phyloP scores from a whole-genome alignment of 345 rosid genomes.

The Limnanthes douglasii region DNA sequence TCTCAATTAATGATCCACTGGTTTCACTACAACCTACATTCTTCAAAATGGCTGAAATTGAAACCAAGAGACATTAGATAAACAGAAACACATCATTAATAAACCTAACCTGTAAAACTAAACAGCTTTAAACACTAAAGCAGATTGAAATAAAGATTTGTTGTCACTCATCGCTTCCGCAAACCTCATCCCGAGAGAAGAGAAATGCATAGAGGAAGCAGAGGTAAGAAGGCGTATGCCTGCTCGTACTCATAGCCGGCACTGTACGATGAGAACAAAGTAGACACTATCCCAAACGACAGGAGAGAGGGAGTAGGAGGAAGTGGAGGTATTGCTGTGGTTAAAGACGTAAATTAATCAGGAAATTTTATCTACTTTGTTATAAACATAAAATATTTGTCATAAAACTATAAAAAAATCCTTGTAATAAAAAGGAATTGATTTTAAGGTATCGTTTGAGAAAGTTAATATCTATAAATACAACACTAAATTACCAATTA shows the following conservation, averaged over 20 bases:
- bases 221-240: constrained; percentile 76
- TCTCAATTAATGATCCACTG: too few relatives aligned
- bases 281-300: constrained; percentile 88
- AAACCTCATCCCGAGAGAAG: constrained; percentile 51
- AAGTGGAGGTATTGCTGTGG: constrained; percentile 6
- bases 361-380: too few relatives aligned
- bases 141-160: neutral
- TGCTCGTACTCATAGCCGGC: constrained; percentile 96
- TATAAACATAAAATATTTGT: too few relatives aligned
- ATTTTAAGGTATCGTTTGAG: too few relatives aligned
- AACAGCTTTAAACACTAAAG: constrained; percentile 27
- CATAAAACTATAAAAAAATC: too few relatives aligned
- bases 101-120: constrained; percentile 30
- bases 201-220: constrained; percentile 49
- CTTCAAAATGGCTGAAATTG: neutral
- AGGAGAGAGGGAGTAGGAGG: constrained; percentile 6
- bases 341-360: too few relatives aligned
- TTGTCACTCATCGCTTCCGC: too few relatives aligned
- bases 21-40: too few relatives aligned
- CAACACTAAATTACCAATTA: too few relatives aligned
- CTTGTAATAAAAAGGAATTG: too few relatives aligned
- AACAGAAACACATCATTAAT: neutral
- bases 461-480: too few relatives aligned
- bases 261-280: constrained; percentile 61
- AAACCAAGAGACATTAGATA: neutral